phyloP scores from a whole-genome alignment of 345 rosid genomes.

The Kandelia obovata region DNA sequence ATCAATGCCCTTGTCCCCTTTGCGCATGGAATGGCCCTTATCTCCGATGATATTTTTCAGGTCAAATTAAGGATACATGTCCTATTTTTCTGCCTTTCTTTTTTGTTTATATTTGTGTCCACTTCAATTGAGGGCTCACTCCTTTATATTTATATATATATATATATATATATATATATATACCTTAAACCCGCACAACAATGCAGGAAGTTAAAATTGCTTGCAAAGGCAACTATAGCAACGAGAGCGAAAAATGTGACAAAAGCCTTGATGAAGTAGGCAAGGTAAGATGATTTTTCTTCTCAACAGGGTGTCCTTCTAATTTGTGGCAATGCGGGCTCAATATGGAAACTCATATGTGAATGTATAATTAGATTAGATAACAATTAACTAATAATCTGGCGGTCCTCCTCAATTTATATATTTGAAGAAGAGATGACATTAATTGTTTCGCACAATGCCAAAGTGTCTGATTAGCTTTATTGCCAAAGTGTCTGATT shows the following conservation, averaged over 20 bases:
- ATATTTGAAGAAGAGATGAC: no score
- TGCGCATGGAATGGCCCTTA: constrained; percentile 44
- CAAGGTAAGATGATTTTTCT: constrained; percentile 17
- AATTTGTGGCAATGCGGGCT: no score
- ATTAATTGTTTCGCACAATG: no score
- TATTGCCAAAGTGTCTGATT: background rate
- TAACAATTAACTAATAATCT: no score
- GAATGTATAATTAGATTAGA: no score
- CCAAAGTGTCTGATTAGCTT: background rate
- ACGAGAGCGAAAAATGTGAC: constrained; percentile 14
- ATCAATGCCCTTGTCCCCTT: constrained; percentile 29
- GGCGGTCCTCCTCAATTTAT: no score
- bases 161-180: no score
- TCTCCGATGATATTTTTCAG: constrained; percentile 33
- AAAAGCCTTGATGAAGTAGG: constrained; percentile 17
- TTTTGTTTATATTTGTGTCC: background rate
- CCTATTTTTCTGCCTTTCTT: background rate
- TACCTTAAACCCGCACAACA: no score
- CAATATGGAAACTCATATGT: no score
- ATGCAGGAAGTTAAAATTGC: constrained; percentile 21
- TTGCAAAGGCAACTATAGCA: constrained; percentile 34
- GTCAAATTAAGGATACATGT: constrained; percentile 5
- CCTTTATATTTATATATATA: no score
- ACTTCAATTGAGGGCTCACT: background rate
- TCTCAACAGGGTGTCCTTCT: no score